Conservation (phyloP, 75 land plant species). For the Selaginella moellendorffii region DNA sequence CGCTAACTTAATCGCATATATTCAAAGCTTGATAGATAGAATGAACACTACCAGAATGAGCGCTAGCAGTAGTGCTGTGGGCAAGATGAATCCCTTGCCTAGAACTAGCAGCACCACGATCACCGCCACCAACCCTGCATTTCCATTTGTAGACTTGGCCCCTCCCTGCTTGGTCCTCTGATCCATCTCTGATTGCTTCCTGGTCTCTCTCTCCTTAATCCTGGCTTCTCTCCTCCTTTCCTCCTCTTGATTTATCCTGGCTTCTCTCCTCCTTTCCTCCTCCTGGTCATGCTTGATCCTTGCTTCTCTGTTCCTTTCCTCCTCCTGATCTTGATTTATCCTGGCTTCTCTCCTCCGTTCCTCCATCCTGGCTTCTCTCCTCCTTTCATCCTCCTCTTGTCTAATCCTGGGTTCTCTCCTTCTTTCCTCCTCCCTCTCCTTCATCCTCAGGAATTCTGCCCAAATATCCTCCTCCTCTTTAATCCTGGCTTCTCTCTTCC, state of each 20-base stretch:
- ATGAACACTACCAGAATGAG: too few species aligned
- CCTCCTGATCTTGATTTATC: too few species aligned
- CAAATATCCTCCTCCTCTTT: conserved; percentile 10
- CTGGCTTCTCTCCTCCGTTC: too few species aligned
- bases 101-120: too few species aligned
- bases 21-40: too few species aligned
- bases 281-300: conserved; percentile 2
- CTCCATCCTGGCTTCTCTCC: neutral
- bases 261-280: conserved; percentile 9
- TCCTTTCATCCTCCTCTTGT: neutral
- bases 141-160: too few species aligned
- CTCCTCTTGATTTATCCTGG: conserved; percentile 3
- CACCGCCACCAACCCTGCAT: too few species aligned
- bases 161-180: too few species aligned
- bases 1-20: too few species aligned
- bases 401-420: conserved; percentile 6
- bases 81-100: too few species aligned
- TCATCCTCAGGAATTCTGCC: conserved; percentile 9
- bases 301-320: neutral
- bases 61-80: too few species aligned
- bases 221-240: conserved; percentile 5
- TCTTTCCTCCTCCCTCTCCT: neutral
- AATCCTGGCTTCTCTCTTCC: neutral
- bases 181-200: too few species aligned
- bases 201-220: conserved; percentile 1